phyloP scores from a whole-genome alignment of 495 filamentous ascomycete species.

The Cenococcum geophilum region DNA sequence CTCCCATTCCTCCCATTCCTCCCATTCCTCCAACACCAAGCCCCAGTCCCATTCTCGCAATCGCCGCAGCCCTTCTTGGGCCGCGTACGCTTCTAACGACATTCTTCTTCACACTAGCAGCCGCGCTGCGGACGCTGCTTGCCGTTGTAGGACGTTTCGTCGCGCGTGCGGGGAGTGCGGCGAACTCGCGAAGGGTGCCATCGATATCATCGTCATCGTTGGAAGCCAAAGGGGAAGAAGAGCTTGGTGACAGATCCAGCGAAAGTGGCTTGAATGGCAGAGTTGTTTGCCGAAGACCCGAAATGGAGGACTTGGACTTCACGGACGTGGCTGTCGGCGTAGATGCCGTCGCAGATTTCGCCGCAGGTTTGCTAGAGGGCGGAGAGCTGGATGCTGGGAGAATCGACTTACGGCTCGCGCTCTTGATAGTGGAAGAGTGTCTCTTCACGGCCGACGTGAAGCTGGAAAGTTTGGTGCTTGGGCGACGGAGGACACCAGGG shows the following conservation, averaged over 20 bases:
- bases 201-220: neutral
- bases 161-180: neutral
- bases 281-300: conserved; percentile 1
- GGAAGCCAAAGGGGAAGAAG: neutral
- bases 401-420: neutral
- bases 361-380: neutral
- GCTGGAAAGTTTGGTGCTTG: neutral
- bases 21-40: conserved; percentile 4
- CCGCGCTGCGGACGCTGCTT: neutral
- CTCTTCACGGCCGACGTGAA: neutral
- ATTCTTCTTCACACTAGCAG: conserved; percentile 6
- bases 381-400: neutral
- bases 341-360: neutral
- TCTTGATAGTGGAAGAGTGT: neutral
- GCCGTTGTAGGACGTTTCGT: conserved; percentile 7
- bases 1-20: conserved; percentile 1
- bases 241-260: neutral
- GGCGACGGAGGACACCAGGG: neutral
- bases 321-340: neutral
- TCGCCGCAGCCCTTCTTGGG: conserved; percentile 2
- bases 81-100: conserved; percentile 9
- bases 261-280: neutral
- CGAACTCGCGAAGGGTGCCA: neutral
- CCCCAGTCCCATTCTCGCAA: conserved; percentile 6
- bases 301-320: neutral